These are phyloP conservation scores for Oryza punctata DNA, from an alignment of 176 grass and related monocot genomes.

Conservation along the genomic window DNA sequence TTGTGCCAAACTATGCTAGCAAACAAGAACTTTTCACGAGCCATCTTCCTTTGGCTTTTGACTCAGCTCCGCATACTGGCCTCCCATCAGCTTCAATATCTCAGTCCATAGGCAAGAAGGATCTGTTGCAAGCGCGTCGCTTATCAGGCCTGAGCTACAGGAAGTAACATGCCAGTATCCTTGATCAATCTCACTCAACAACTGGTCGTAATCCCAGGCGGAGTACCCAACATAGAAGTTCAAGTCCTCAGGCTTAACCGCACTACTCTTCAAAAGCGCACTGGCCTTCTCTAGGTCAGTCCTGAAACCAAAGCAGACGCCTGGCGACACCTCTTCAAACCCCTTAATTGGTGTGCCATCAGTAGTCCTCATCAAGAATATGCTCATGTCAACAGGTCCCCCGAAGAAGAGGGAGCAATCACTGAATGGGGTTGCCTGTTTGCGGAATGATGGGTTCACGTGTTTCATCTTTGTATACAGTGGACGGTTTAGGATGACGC, in stretches of 20 bases:
- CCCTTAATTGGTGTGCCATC: slow-evolving; percentile 49
- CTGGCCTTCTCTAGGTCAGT: slow-evolving; percentile 69
- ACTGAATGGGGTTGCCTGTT: slow-evolving; percentile 50
- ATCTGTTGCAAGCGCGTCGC: slow-evolving; percentile 11
- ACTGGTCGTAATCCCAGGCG: slow-evolving; percentile 77
- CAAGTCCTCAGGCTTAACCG: slow-evolving; percentile 55
- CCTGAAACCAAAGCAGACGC: slow-evolving; percentile 63
- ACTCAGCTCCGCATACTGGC: slow-evolving; percentile 75
- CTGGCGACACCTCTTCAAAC: slow-evolving; percentile 70
- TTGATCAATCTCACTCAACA: slow-evolving; percentile 70
- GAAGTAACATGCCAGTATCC: slow-evolving; percentile 89
- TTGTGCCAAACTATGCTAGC: background rate
- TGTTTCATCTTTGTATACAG: slow-evolving; percentile 82
- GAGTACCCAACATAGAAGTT: slow-evolving; percentile 83
- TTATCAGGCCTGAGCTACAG: slow-evolving; percentile 70
- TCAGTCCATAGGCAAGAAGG: slow-evolving; percentile 73
- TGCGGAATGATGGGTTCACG: slow-evolving; percentile 52
- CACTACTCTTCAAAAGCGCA: slow-evolving; percentile 51
- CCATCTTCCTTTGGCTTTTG: slow-evolving; percentile 74
- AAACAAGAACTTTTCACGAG: background rate
- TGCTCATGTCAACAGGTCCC: slow-evolving; percentile 71
- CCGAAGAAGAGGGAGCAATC: slow-evolving; percentile 79
- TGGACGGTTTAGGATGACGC: slow-evolving; percentile 82
- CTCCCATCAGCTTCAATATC: slow-evolving; percentile 83
- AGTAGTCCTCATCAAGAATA: slow-evolving; percentile 62